Conservation (phyloP, 2,329 filamentous ascomycete genomes). For the Aspergillus transmontanensis region DNA sequence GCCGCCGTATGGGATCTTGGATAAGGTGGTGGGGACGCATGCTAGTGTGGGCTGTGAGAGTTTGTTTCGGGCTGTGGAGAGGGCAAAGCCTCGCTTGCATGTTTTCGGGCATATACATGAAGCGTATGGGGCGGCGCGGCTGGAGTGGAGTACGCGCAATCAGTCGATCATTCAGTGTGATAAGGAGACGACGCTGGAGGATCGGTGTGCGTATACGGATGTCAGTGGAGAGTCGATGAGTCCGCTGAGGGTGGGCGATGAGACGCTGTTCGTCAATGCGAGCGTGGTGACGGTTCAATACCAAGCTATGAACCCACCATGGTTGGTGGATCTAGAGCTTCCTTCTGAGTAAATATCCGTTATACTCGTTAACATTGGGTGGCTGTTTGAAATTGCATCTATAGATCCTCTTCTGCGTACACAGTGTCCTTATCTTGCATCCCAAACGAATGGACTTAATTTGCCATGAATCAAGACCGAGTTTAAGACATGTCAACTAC, state of each 20-base stretch:
- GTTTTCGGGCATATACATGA: constrained; percentile 67
- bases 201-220: constrained; percentile 39
- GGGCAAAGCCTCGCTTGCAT: constrained; percentile 57
- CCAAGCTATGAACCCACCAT: constrained; percentile 54
- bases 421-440: neutral
- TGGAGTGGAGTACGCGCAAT: constrained; percentile 22
- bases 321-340: constrained; percentile 58
- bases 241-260: constrained; percentile 47
- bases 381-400: neutral
- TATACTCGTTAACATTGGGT: no score
- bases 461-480: neutral
- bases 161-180: constrained; percentile 26
- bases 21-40: constrained; percentile 37
- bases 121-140: constrained; percentile 51
- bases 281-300: constrained; percentile 57
- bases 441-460: neutral
- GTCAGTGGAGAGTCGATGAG: constrained; percentile 29
- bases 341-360: constrained; percentile 21
- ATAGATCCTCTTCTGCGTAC: neutral
- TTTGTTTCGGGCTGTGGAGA: constrained; percentile 53
- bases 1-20: constrained; percentile 56
- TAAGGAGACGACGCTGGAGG: constrained; percentile 31
- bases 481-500: neutral
- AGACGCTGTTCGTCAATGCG: constrained; percentile 62
- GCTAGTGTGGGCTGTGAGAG: constrained; percentile 57